Conservation (phyloP, 352 stramenopile genomes). For the Elongisporangium prolatum region DNA sequence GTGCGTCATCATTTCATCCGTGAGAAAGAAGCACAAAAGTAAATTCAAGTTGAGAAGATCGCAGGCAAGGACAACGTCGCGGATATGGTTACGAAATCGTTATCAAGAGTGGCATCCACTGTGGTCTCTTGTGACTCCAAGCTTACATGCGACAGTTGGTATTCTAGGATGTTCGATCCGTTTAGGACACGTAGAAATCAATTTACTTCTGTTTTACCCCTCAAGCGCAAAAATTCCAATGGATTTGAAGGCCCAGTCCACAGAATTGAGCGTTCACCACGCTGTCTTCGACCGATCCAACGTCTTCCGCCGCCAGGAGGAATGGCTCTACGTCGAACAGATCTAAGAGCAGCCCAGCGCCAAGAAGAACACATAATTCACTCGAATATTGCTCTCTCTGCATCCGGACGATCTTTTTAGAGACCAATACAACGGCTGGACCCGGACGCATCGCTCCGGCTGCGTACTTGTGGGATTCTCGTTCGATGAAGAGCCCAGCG, state of each 20-base stretch:
- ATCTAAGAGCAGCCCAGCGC: slow-evolving; percentile 13
- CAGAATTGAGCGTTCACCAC: slow-evolving; percentile 28
- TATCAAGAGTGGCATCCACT: too few relatives aligned
- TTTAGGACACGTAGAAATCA: too few relatives aligned
- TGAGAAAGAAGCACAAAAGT: too few relatives aligned
- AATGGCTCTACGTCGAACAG: slow-evolving; percentile 41
- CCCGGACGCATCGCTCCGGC: slow-evolving; percentile 21
- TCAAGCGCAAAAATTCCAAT: too few relatives aligned
- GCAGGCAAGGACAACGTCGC: too few relatives aligned
- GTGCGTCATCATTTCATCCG: too few relatives aligned
- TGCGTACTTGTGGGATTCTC: slow-evolving; percentile 26
- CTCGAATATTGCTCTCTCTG: slow-evolving; percentile 31
- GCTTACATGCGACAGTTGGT: too few relatives aligned
- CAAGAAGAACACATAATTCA: slow-evolving; percentile 17
- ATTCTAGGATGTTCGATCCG: too few relatives aligned
- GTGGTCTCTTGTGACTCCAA: too few relatives aligned
- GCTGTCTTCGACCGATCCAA: slow-evolving; percentile 37
- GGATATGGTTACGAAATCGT: too few relatives aligned
- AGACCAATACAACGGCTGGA: slow-evolving; percentile 25
- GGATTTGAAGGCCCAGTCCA: neutral
- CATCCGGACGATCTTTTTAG: slow-evolving; percentile 35
- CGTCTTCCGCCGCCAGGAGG: slow-evolving; percentile 37
- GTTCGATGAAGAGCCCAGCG: slow-evolving; percentile 2
- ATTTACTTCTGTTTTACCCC: too few relatives aligned
- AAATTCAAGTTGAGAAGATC: too few relatives aligned